Conservation (phyloP, 192 early-diverging fungal species). For the Spizellomyces sp. region DNA sequence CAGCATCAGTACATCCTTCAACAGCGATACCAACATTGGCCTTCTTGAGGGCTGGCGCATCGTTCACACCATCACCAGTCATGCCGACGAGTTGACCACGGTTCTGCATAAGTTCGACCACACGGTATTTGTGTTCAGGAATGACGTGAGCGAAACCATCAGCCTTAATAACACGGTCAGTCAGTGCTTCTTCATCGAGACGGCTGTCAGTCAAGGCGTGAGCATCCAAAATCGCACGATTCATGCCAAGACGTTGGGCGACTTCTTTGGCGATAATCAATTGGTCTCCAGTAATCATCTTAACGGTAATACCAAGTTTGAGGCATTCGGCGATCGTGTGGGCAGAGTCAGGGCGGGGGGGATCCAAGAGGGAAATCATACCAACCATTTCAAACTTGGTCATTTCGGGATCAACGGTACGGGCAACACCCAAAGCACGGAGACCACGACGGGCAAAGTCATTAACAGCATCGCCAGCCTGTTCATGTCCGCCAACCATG, state of each 20-base stretch:
- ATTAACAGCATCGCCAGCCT: conserved; percentile 82
- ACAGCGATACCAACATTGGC: conserved; percentile 98
- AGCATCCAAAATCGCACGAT: conserved; percentile 88
- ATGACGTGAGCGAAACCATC: conserved; percentile 98
- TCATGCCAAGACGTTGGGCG: conserved; percentile 88
- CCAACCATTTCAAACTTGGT: conserved; percentile 81
- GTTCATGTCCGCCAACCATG: conserved; percentile 67
- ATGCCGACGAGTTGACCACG: conserved; percentile 86
- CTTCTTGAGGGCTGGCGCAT: conserved; percentile 97
- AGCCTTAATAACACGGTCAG: conserved; percentile 79
- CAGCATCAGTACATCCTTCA: conserved; percentile 95
- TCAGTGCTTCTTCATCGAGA: conserved; percentile 78
- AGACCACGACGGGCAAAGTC: conserved; percentile 83
- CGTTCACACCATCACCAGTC: conserved; percentile 99
- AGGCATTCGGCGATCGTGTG: conserved; percentile 84
- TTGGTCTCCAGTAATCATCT: conserved; percentile 97
- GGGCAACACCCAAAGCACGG: conserved; percentile 92
- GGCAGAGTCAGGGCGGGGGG: conserved; percentile 86
- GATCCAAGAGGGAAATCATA: conserved; percentile 90
- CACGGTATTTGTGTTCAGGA: conserved; percentile 97
- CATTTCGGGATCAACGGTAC: conserved; percentile 65
- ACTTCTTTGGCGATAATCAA: conserved; percentile 89
- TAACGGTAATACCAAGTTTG: conserved; percentile 81
- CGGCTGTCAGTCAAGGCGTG: conserved; percentile 77
- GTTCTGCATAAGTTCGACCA: conserved; percentile 94